Base-by-base conservation (phyloP, 73 alveolate genomes). In the Symbiodinium pilosum region DNA sequence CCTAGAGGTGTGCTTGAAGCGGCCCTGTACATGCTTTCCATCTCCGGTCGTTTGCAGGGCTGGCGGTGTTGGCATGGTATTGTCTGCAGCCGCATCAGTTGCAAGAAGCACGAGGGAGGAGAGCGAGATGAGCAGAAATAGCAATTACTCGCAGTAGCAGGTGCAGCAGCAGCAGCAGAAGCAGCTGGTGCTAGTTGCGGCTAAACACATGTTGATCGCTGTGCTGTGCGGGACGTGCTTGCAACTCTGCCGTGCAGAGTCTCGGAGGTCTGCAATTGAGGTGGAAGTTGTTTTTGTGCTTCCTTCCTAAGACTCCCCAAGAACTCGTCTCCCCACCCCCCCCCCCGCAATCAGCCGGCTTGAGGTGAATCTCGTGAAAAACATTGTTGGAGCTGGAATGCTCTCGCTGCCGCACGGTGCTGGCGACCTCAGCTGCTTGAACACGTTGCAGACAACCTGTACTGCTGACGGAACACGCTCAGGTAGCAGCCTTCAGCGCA, bases 371-470 rank as follows among this genome's bases (percentile, higher is more conserved):
- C 47, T 89, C 87, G 95, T 89, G 51, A 89, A 89, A 87, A 89
- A 89, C 59, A 89, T 89, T 68, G 95, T 89, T 40, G 95, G 95
- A 34, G 95, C 95, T 11, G 95, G 95, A 24, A 89, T 89, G 95
- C 52, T 89, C 51, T 89, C 95, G 28, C 52, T 89, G 64, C 95
- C 95, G 24, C 32, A 54, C 43, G 95, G 95, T 14, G 95, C 51
- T 38, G 12, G 1, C 26, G 83, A 36, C 32, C 30, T 36, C 34
- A 18, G 30, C 30, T 32, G 39, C 42, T 73, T 28, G 16, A 73
- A 21, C 86, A 73, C 28, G 39, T n/a, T 32, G 86, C 44, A 38
- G 0, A 26, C 28, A 73, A 73, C 36, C 86, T 24, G 32, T 26
- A 30, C 32, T 26, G 6, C 21, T 24, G 7, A 21, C 54, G 38